Percentiles rank a stretch among this genome's conserved stretches.
These are phyloP conservation scores for Apiotrichum siamense DNA, from an alignment of 1,284 basidiomycete species.

Conservation along the genomic window DNA sequence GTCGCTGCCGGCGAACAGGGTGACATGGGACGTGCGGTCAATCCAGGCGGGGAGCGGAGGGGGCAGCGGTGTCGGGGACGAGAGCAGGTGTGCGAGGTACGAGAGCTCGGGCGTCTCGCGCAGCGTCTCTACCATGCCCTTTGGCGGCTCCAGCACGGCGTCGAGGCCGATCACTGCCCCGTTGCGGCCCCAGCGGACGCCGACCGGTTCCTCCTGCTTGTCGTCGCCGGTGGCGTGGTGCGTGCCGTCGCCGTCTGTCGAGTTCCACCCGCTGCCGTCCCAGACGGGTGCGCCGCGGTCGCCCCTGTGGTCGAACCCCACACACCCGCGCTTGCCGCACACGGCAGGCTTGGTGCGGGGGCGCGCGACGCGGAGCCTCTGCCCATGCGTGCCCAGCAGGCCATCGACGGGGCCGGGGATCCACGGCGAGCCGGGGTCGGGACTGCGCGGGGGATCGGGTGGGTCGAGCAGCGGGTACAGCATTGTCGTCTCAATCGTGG, in stretches of 20 bases:
- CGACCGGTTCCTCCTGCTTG: constrained; percentile 41
- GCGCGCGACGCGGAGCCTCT: constrained; percentile 63
- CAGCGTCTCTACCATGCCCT: constrained; percentile 56
- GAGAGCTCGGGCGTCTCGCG: constrained; percentile 59
- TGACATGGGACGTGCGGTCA: constrained; percentile 59
- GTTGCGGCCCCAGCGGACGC: constrained; percentile 56
- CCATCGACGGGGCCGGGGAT: constrained; percentile 66
- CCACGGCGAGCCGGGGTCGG: constrained; percentile 75
- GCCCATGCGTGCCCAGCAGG: constrained; percentile 72
- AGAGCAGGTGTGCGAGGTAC: constrained; percentile 55
- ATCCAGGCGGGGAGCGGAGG: constrained; percentile 55
- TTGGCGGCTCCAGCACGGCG: constrained; percentile 72
- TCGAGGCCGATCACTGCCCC: constrained; percentile 73
- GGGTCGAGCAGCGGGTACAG: constrained; percentile 58
- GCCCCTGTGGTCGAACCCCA: constrained; percentile 69
- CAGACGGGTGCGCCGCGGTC: constrained; percentile 54
- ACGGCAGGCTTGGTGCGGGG: constrained; percentile 48
- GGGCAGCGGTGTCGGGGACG: constrained; percentile 59
- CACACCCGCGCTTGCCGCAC: constrained; percentile 46
- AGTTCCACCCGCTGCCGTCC: constrained; percentile 38
- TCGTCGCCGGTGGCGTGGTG: not conserved
- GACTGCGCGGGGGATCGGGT: constrained; percentile 56
- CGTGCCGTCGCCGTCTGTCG: constrained; percentile 1
- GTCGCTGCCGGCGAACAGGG: constrained; percentile 83
- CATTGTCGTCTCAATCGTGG: constrained; percentile 54